Evolutionary conservation across 768 basidiomycete genomes (phyloP).

Genomic region (Boletus subcaerulescens): DNA sequence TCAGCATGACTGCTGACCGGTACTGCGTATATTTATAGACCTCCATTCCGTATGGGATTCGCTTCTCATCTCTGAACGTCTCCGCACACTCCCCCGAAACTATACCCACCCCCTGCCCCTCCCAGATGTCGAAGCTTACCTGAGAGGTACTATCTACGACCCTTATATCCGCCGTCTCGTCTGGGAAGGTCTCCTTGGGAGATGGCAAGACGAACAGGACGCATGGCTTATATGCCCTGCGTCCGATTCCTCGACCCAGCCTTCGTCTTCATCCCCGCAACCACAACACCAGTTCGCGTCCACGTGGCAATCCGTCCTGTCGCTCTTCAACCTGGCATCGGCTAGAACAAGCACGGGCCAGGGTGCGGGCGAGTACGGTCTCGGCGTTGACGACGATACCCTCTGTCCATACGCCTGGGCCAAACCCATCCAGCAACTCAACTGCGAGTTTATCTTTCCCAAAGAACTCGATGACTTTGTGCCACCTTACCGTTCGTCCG

Average conservation of each 20-base stretch:
- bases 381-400: constrained; percentile 48
- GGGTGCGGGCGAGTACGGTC: constrained; percentile 1
- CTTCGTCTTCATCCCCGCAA: neutral
- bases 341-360: neutral
- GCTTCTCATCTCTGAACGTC: constrained; percentile 79
- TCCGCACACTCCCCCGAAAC: constrained; percentile 72
- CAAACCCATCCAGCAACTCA: constrained; percentile 65
- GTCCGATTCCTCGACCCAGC: too few relatives aligned
- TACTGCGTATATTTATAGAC: constrained; percentile 37
- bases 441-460: constrained; percentile 85
- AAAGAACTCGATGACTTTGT: constrained; percentile 58
- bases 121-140: constrained; percentile 57
- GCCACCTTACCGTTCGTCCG: neutral
- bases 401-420: constrained; percentile 84
- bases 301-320: constrained; percentile 27
- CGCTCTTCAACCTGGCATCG: constrained; percentile 1
- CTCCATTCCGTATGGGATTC: constrained; percentile 89
- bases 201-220: constrained; percentile 10
- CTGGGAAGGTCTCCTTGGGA: constrained; percentile 71
- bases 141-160: constrained; percentile 84
- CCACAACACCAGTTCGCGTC: constrained; percentile 11
- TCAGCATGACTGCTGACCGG: too few relatives aligned
- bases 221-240: constrained; percentile 65
- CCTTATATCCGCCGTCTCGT: constrained; percentile 86
- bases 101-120: constrained; percentile 75